These are phyloP conservation scores for Thraustochytrium sp. DNA, from an alignment of 352 stramenopile species.

Conservation along the genomic window DNA sequence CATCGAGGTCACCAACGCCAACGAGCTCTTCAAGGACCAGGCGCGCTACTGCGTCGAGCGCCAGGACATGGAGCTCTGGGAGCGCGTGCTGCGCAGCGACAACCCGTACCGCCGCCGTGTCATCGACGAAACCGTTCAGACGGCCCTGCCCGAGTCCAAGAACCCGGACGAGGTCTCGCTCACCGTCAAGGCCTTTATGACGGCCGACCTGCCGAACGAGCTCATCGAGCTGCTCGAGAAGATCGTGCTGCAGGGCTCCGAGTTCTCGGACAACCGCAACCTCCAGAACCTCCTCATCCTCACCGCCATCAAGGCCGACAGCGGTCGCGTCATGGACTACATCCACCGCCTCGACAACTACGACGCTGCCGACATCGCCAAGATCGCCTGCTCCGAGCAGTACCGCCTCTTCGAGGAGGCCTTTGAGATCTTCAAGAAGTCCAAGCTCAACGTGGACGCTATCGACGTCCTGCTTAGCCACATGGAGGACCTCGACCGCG, in stretches of 20 bases:
- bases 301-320: conserved; percentile 96
- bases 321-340: conserved; percentile 98
- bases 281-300: conserved; percentile 99
- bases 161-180: conserved; percentile 98
- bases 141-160: conserved; percentile 95
- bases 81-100: conserved; percentile 75
- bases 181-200: conserved; percentile 99
- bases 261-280: conserved; percentile 99
- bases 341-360: conserved; percentile 99
- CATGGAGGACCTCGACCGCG: conserved; percentile 96
- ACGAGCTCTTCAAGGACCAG: conserved; percentile 98
- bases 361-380: conserved; percentile 97
- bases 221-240: conserved; percentile 98
- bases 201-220: conserved; percentile 95
- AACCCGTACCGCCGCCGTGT: conserved; percentile 82
- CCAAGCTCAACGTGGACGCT: conserved; percentile 90
- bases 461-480: conserved; percentile 85
- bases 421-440: conserved; percentile 99
- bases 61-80: conserved; percentile 97
- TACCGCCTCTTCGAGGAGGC: conserved; percentile 99
- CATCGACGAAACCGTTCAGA: conserved; percentile 99
- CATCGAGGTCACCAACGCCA: conserved; percentile 96
- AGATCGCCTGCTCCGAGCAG: conserved; percentile 92
- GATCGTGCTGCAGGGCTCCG: conserved; percentile 95
- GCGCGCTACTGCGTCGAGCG: conserved; percentile 97